These are phyloP conservation scores for Sphaerulina vaccinii DNA, from an alignment of 2,329 filamentous ascomycete genomes.

Conservation along the genomic window DNA sequence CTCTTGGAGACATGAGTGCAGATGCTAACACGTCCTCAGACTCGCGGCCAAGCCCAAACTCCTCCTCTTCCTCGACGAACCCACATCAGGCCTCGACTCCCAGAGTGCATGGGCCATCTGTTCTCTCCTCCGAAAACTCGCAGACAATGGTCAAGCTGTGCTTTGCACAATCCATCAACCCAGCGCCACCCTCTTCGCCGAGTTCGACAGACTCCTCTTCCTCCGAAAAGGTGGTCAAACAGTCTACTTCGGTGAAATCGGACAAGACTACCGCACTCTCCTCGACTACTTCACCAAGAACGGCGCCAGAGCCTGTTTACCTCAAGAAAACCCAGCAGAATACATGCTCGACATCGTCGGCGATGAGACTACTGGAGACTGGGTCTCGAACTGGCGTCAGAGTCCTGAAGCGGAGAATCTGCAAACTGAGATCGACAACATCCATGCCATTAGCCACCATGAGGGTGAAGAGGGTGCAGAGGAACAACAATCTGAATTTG, in stretches of 20 bases:
- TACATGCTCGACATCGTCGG: conserved; percentile 63
- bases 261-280: conserved; percentile 42
- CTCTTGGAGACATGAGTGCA: no score
- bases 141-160: conserved; percentile 48
- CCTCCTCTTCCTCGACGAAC: conserved; percentile 63
- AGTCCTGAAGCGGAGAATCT: conserved; percentile 35
- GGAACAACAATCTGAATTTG: conserved; percentile 42
- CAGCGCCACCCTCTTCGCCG: conserved; percentile 45
- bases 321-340: conserved; percentile 68
- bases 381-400: conserved; percentile 43
- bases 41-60: conserved; percentile 53
- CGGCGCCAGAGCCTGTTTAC: conserved; percentile 59
- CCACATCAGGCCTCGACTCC: conserved; percentile 59
- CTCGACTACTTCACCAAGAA: conserved; percentile 60
- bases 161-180: conserved; percentile 53
- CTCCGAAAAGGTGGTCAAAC: conserved; percentile 47
- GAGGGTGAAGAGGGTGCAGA: conserved; percentile 37
- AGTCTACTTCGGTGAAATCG: conserved; percentile 51
- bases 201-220: conserved; percentile 47
- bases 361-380: conserved; percentile 42
- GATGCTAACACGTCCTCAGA: no score
- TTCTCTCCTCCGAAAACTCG: conserved; percentile 61
- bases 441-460: no score
- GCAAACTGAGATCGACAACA: conserved; percentile 41
- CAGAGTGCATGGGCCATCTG: conserved; percentile 65